Percentiles rank a stretch among this genome's conserved stretches.
phyloP scores from a whole-genome alignment of 306 rosid genomes.

The Trichosanthes truncata region DNA sequence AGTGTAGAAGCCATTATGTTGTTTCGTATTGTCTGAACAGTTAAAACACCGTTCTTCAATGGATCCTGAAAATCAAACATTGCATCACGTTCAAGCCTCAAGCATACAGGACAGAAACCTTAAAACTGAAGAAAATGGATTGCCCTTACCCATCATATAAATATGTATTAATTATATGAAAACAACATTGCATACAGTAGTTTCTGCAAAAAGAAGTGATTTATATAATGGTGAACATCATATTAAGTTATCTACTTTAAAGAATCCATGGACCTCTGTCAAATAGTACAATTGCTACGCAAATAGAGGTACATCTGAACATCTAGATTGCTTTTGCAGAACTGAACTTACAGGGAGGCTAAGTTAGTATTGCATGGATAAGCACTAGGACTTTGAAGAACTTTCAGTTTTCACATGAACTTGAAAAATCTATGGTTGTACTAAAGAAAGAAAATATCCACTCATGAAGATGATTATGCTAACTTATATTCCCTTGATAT shows the following conservation, averaged over 20 bases:
- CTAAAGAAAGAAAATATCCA: not conserved
- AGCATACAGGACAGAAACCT: not conserved
- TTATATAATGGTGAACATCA: not conserved
- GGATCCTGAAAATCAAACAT: constrained; percentile 55
- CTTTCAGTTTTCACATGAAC: not conserved
- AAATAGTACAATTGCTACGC: not conserved
- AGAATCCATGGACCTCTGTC: not conserved
- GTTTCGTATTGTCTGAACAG: constrained; percentile 72
- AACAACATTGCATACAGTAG: not conserved
- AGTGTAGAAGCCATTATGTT: constrained; percentile 87
- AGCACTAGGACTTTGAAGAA: not conserved
- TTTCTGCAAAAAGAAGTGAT: not conserved
- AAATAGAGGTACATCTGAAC: not conserved
- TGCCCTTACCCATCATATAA: not conserved
- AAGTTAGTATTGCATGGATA: not conserved
- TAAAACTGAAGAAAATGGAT: not conserved
- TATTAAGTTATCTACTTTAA: not conserved
- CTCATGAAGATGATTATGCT: not conserved
- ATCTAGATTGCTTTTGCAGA: not conserved
- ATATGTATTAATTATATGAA: not conserved
- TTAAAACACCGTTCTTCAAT: constrained; percentile 71
- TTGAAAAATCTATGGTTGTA: not conserved
- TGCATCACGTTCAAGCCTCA: constrained; percentile 2
- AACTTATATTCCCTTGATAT: not conserved
- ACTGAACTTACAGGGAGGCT: not conserved